Evolutionary conservation across 2,329 filamentous ascomycete genomes (phyloP), one percentile per base, ranked within the genome.

Genomic region (Fusarium secorum): DNA sequence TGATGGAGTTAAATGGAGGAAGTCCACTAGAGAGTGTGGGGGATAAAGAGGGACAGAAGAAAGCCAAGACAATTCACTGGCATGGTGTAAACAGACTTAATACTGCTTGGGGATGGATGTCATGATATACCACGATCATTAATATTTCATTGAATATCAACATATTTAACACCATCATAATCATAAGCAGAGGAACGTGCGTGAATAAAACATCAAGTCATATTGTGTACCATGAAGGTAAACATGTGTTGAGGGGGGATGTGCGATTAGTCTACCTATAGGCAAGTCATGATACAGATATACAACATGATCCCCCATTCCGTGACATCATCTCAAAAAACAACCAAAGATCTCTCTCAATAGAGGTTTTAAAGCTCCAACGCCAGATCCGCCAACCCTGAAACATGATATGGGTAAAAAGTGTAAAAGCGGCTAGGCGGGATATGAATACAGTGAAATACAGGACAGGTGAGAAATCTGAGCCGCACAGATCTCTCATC

Each of bases 381-480:
- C 84, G 84, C 84, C 84, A 77, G 75, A 80, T 81, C 81, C 82
- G 79, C 81, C 81, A 79, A 80, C 79, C 83, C 81, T 80, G 79
- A 78, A 80, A 81, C 81, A 83, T 79, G 79, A 84, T 81, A 83
- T 81, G 76, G 78, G 79, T 78, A 81, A 81, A 83, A 80, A 82
- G 78, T 78, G 75, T 78, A 77, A 77, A 76, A 78, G 74, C 74
- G 78, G 74, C 76, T 74, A 75, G 78, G 78, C 78, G 80, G 78
- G 74, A 79, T 86, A 85, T 84, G 82, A 84, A 82, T 87, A 88
- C 86, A 88, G 55, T 79, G 82, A 83, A 83, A 85, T 79, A 80
- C 78, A 81, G 76, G 66, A 73, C 76, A 75, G 78, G 74, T 74
- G 77, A 74, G 74, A 72, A 71, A 70, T 78, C 75, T 79, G 78